Percentiles rank a stretch among this genome's conserved stretches.
Conservation (phyloP, 164 flowering plant species). For the Kalanchoe fedtschenkoi region DNA sequence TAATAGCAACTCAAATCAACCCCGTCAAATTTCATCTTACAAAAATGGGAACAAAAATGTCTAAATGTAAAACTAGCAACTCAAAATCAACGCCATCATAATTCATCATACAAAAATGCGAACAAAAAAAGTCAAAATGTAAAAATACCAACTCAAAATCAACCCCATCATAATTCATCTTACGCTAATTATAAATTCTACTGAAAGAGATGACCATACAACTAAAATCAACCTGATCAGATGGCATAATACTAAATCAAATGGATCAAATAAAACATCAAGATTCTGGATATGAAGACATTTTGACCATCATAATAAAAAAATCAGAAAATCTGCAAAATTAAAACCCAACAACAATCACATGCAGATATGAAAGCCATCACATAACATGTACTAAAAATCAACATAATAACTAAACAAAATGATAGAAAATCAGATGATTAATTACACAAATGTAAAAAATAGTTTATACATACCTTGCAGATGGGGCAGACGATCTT, state of each 20-base stretch:
- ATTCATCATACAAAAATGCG: too few relatives aligned
- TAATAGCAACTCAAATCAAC: too few relatives aligned
- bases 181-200: too few relatives aligned
- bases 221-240: background rate
- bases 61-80: too few relatives aligned
- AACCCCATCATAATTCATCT: too few relatives aligned
- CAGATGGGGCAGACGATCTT: slow-evolving; percentile 71
- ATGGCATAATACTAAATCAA: background rate
- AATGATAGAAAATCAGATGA: background rate
- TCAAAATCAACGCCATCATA: too few relatives aligned
- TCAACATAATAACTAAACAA: background rate
- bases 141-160: too few relatives aligned
- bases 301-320: background rate
- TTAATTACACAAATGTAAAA: background rate
- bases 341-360: too few relatives aligned
- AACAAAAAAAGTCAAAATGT: too few relatives aligned
- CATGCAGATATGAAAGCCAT: too few relatives aligned
- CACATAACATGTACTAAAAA: background rate
- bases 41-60: too few relatives aligned
- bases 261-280: background rate
- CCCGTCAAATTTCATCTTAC: too few relatives aligned
- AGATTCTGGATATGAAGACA: background rate
- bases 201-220: background rate
- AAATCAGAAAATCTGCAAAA: background rate
- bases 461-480: slow-evolving; percentile 34